Conservation (phyloP, 2,329 filamentous ascomycete species). For the Gnomoniopsis sp. region DNA sequence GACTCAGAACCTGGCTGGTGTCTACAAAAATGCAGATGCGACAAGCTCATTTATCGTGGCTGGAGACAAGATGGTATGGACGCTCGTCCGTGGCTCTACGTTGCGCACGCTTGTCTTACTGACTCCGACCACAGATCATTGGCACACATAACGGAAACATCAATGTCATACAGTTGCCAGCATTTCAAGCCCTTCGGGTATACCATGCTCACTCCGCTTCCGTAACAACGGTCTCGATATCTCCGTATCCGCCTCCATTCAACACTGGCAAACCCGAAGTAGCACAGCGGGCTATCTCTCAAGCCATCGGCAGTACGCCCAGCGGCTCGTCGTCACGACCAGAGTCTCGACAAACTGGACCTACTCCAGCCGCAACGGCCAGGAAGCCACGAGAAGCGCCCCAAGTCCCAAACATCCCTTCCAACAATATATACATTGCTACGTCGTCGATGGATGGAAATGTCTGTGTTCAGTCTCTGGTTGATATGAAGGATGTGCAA, state of each 20-base stretch:
- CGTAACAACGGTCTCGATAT: conserved; percentile 85
- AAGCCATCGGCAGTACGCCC: conserved; percentile 33
- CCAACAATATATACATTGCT: conserved; percentile 89
- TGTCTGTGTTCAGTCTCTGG: conserved; percentile 83
- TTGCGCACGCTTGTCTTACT: conserved; percentile 25
- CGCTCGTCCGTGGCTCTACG: background rate
- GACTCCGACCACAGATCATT: conserved; percentile 60
- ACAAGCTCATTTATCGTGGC: conserved; percentile 87
- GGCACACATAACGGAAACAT: conserved; percentile 97
- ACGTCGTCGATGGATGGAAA: conserved; percentile 95
- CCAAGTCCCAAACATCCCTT: conserved; percentile 68
- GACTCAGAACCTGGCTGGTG: conserved; percentile 71
- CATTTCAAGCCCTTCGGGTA: conserved; percentile 74
- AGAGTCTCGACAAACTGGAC: conserved; percentile 36
- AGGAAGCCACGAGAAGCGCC: conserved; percentile 49
- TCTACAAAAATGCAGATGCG: conserved; percentile 94
- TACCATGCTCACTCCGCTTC: conserved; percentile 94
- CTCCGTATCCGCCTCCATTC: conserved; percentile 68
- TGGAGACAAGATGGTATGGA: conserved; percentile 92
- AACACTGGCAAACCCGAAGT: conserved; percentile 40
- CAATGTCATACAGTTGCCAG: conserved; percentile 80
- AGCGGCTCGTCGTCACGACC: conserved; percentile 30
- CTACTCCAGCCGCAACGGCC: conserved; percentile 48
- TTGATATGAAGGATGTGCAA: conserved; percentile 86
- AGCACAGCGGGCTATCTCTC: conserved; percentile 24